phyloP scores from a whole-genome alignment of 2,329 filamentous ascomycete species.

The Dactylellina sp. region DNA sequence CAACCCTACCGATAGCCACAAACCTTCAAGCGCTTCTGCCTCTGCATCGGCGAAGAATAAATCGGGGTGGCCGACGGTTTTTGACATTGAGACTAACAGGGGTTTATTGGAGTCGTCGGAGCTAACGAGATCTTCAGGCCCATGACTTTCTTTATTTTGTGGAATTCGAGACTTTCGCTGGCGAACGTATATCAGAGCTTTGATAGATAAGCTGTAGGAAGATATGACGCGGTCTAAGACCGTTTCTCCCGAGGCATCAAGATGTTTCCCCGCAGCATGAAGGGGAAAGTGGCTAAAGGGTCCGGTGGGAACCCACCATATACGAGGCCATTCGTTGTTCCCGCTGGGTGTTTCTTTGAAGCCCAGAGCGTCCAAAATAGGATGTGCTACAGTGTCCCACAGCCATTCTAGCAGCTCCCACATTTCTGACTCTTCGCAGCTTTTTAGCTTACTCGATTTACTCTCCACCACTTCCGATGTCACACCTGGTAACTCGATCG shows the following conservation, averaged over 20 bases:
- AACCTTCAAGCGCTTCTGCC: neutral
- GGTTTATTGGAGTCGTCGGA: conserved; percentile 30
- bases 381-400: conserved; percentile 60
- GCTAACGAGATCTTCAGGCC: too few species aligned
- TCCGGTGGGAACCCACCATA: conserved; percentile 63
- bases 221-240: conserved; percentile 64
- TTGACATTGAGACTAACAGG: conserved; percentile 62
- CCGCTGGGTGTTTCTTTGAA: conserved; percentile 53
- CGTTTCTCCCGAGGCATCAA: conserved; percentile 55
- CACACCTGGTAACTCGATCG: conserved; percentile 26
- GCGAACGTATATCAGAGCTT: conserved; percentile 61
- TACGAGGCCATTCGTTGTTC: conserved; percentile 53
- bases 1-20: conserved; percentile 12
- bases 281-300: conserved; percentile 61
- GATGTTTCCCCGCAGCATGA: conserved; percentile 63
- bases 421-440: conserved; percentile 8
- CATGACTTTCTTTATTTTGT: too few species aligned
- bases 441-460: conserved; percentile 46
- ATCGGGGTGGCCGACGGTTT: conserved; percentile 57
- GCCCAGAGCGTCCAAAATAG: conserved; percentile 61
- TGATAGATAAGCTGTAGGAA: conserved; percentile 63
- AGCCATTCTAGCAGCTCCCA: conserved; percentile 61
- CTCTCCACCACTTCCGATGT: conserved; percentile 13
- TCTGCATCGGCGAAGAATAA: conserved; percentile 16
- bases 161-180: conserved; percentile 17